Evolutionary conservation across 306 rosid genomes (phyloP), one percentile per base, ranked within the genome.

Genomic region (Castanea sativa): DNA sequence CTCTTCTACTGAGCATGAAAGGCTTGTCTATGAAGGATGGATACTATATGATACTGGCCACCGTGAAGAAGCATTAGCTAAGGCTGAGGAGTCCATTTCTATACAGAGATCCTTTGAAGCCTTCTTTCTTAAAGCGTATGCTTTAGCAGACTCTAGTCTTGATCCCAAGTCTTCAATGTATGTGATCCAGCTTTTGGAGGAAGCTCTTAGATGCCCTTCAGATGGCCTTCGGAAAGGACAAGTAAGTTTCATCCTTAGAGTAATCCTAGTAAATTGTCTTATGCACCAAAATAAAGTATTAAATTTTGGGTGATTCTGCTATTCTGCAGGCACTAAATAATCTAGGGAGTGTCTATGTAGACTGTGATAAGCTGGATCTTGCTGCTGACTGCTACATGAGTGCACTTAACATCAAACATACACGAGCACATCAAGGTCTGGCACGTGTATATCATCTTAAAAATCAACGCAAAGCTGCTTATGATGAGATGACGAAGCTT

Each of bases 151-250:
- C 86, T 75, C 97, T 29, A 88, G 78, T 85, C 91, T 91, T 78
- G 92, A 93, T 82, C 67, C 85, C 2, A 90, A 90, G 73, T 91
- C 97, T 75, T 89, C 93, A 38, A 73, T 72, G 30, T 81, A 83
- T 76, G 98, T 92, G 75, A 90, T 92, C 83, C 82, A 85, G 76
- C 93, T 91, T 82, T 75, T 93, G 80, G 91, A 91, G 86, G 95
- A 93, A 85, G 97, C 98, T 59, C 94, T 93, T 45, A 89, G 88
- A 83, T 93, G 98, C 83, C 98, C 97, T 85, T 93, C 98, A 23
- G 98, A 93, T 78, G 97, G 97, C 64, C 97, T 93, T 76, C 88
- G 98, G 75, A 93, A 93, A 87, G 98, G 98, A 74, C 98, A 93
- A 78, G 98, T 93, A 79, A 53, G 94, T 82, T 20, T 49, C 72